Conservation (phyloP, 768 basidiomycete species). For the Gloeopeniophorella convolvens region DNA sequence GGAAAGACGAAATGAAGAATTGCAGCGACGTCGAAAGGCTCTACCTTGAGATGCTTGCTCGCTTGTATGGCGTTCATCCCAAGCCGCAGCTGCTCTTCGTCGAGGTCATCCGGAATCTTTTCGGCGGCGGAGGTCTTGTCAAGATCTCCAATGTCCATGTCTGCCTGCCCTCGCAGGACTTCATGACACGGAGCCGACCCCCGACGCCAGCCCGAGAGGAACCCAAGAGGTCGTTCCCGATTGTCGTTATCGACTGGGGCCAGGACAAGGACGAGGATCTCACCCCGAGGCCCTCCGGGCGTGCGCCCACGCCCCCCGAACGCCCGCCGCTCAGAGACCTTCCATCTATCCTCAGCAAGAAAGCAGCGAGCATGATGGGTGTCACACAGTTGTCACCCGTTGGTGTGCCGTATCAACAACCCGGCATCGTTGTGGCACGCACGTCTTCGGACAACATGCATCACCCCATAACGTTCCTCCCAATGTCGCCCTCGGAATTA, state of each 20-base stretch:
- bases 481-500: conserved; percentile 50
- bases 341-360: conserved; percentile 26
- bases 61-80: conserved; percentile 45
- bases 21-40: conserved; percentile 47
- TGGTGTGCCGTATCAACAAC: conserved; percentile 39
- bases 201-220: conserved; percentile 18
- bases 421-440: conserved; percentile 47
- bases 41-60: conserved; percentile 53
- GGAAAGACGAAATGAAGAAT: conserved; percentile 34
- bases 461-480: conserved; percentile 52
- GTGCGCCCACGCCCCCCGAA: conserved; percentile 25
- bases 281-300: conserved; percentile 22
- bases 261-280: conserved; percentile 28
- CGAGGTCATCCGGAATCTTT: conserved; percentile 39
- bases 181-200: conserved; percentile 18
- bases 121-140: conserved; percentile 41
- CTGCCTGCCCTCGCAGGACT: conserved; percentile 46
- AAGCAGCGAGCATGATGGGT: conserved; percentile 36
- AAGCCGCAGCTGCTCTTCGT: conserved; percentile 46
- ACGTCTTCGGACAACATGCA: neutral
- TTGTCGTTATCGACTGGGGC: conserved; percentile 32
- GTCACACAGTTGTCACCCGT: conserved; percentile 9
- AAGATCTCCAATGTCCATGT: conserved; percentile 46
- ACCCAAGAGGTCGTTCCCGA: conserved; percentile 27
- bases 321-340: conserved; percentile 8